A percentile compares a stretch with the other conserved stretches of the same genome.
Evolutionary conservation across 169 alveolate species (phyloP).

Genomic region (Cryptosporidium xiaoi): DNA sequence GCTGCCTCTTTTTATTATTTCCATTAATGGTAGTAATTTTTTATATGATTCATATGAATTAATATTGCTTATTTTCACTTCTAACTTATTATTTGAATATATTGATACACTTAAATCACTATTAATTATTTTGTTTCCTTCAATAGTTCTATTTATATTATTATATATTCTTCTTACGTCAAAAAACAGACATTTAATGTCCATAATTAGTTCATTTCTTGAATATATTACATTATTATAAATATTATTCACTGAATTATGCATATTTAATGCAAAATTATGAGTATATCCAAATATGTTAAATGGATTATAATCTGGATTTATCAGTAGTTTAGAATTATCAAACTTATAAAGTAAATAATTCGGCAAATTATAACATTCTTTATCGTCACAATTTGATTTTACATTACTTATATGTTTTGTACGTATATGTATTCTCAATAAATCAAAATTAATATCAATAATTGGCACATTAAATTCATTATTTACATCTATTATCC

Average conservation of each 20-base stretch:
- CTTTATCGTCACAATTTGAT: conserved; percentile 14
- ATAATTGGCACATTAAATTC: neutral
- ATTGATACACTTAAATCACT: neutral
- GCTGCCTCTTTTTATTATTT: neutral
- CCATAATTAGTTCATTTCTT: conserved; percentile 6
- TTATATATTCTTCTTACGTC: conserved; percentile 32
- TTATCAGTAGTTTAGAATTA: neutral
- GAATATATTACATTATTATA: neutral
- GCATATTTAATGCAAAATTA: conserved; percentile 7
- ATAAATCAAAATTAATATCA: conserved; percentile 12
- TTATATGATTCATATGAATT: neutral
- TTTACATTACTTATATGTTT: conserved; percentile 26
- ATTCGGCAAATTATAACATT: conserved; percentile 45
- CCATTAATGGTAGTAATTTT: conserved; percentile 5
- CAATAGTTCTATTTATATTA: neutral
- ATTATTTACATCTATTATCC: neutral
- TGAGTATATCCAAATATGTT: conserved; percentile 3
- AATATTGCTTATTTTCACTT: neutral
- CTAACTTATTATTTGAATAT: conserved; percentile 10
- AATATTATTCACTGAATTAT: neutral
- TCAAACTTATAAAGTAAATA: neutral
- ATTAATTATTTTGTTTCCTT: no score
- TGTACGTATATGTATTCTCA: conserved; percentile 16
- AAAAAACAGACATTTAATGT: neutral
- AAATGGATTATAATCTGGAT: conserved; percentile 28